Evolutionary conservation across 2,329 filamentous ascomycete species (phyloP), one percentile per base, ranked within the genome.

Genomic region (Ilyonectria mors-panacis): DNA sequence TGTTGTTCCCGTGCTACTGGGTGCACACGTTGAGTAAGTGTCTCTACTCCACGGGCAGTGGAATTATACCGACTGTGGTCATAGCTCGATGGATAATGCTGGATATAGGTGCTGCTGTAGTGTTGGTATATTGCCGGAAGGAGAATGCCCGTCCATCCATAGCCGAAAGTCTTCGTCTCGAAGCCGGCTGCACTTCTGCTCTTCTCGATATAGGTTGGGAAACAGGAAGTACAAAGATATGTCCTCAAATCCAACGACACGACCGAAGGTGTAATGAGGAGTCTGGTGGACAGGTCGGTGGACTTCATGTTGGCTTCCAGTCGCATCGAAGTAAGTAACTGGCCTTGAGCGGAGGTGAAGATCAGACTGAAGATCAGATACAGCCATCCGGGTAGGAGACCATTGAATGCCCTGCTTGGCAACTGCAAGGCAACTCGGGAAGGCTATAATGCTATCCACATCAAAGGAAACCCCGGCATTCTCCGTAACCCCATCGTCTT

Each of bases 361-460:
- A 26, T 26, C 47, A 50, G 57, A 59, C 57, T 59, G 45, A 59
- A 59, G 44, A 59, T 59, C 19, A 28, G 57, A 59, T 42, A 59
- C 23, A 19, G 45, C 30, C 33, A 59, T 59, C 33, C 19, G 28
- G 26, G 57, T 59, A 39, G 57, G 57, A 51, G 57, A 54, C 45
- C 23, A 64, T 26, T 28, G 48, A 51, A 51, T 51, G 12, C 48
- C 48, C 30, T 33, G 26, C 28, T 51, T 51, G 48, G 48, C 48
- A 17, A 51, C 48, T 6, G 48, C 28, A 51, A 51, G 48, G 47
- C 23, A 26, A 23, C 47, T 50, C 19, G 47, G 47, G 23, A 59
- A 59, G 15, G 45, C 62, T 33, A 47, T 15, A 28, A 64, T 6
- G 15, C 48, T 64, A 44, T 64, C 48, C n/a, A 64, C 4, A 26